Percentiles rank a stretch among this genome's conserved stretches.
These are phyloP conservation scores for Hyaloscypha finlandica DNA, from an alignment of 495 filamentous ascomycete species.

Conservation along the genomic window DNA sequence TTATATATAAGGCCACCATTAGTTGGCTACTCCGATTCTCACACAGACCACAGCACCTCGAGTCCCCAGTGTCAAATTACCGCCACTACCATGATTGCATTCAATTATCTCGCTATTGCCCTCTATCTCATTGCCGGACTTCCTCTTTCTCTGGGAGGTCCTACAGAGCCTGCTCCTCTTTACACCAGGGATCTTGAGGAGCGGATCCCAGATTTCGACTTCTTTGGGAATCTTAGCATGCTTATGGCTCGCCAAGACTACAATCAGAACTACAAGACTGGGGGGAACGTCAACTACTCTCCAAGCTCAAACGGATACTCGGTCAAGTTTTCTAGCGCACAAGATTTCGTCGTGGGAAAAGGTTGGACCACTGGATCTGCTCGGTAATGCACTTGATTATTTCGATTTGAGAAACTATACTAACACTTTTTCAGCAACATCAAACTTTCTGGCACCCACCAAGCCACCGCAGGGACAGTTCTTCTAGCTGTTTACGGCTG, in stretches of 20 bases:
- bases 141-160: too few species aligned
- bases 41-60: too few species aligned
- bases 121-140: too few species aligned
- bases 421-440: conserved; percentile 2
- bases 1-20: too few species aligned
- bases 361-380: conserved; percentile 3
- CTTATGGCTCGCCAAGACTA: background rate
- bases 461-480: background rate
- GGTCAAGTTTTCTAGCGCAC: background rate
- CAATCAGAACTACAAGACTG: background rate
- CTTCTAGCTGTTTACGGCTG: conserved; percentile 17
- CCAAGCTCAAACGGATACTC: background rate
- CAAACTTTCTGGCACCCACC: background rate
- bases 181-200: too few species aligned
- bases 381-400: background rate
- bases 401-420: background rate
- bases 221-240: too few species aligned
- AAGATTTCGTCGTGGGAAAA: conserved; percentile 8
- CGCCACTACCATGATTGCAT: too few species aligned
- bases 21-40: too few species aligned
- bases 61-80: too few species aligned
- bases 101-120: too few species aligned
- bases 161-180: too few species aligned
- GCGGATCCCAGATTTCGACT: too few species aligned
- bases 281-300: background rate